Evolutionary conservation across 768 basidiomycete species (phyloP), one percentile per base, ranked within the genome.

Genomic region (Macrolepiota dolichaula): DNA sequence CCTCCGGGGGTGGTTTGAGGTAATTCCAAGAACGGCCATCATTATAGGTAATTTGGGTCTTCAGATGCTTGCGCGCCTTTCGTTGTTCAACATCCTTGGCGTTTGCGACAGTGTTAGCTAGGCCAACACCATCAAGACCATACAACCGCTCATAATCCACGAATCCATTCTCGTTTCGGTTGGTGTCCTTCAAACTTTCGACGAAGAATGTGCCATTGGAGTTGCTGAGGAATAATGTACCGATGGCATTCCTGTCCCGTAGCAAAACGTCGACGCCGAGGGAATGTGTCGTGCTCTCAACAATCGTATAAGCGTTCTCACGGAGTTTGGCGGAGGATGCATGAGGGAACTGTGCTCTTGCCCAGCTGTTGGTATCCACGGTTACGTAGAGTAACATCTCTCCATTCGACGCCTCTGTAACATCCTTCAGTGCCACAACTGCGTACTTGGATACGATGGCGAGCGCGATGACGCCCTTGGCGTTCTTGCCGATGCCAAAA

Each of bases 191-290:
- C 61, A 99, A 79, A 66, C 91, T 90, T 74, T 96, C 84, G 10
- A 94, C 90, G 71, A 98, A 99, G 74, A 86, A 96, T 13, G 95
- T 97, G 3, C 97, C 97, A 67, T 98, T 96, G 38, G 91, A 93
- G 73, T 98, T 97, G 75, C 89, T 92, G 57, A 96, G 89, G 77
- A 98, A 99, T 13, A 99, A 77, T 1, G 96, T 98, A 1, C 97
- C 97, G 46, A 96, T 84, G 2, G 76, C 71, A 62, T 81, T 78
- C 52, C 76, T 72, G 64, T 88, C 84, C 59, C 87, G 85, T 9
- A 92, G 80, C 54, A 96, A 85, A 50, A 98, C 96, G 69, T 99
- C 97, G 40, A 99, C 92, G 3, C 90, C 93, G 25, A 99, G 82
- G 6, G 96, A 98, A 70, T 98, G 94, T 0, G 88, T 87, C 9